Conservation (phyloP, 2,329 filamentous ascomycete species). For the Microascus cirrosus region DNA sequence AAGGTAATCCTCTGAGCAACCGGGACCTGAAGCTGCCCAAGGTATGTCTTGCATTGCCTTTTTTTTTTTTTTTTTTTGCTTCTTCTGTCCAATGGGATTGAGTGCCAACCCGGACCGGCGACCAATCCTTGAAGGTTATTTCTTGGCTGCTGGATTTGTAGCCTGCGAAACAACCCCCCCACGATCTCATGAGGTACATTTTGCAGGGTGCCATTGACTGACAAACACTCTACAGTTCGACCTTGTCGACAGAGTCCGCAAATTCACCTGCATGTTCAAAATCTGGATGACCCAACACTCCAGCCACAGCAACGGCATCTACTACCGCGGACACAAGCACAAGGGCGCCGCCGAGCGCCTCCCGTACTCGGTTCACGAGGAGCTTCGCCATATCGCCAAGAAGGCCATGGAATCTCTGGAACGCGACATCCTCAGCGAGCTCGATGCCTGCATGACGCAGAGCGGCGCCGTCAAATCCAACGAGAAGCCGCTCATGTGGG, state of each 20-base stretch:
- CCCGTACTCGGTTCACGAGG: slow-evolving; percentile 26
- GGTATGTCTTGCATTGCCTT: slow-evolving; percentile 17
- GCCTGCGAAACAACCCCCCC: neutral
- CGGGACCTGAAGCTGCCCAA: slow-evolving; percentile 23
- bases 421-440: slow-evolving; percentile 25
- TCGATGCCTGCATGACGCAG: slow-evolving; percentile 26
- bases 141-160: neutral
- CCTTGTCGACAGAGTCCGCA: slow-evolving; percentile 30
- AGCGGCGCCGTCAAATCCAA: slow-evolving; percentile 22
- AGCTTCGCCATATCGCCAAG: slow-evolving; percentile 26
- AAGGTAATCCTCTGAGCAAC: neutral
- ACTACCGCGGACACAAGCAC: neutral
- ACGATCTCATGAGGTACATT: neutral
- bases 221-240: slow-evolving; percentile 18
- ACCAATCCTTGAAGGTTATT: neutral
- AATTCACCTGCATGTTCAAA: slow-evolving; percentile 36
- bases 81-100: neutral
- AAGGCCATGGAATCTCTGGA: slow-evolving; percentile 23
- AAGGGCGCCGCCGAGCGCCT: slow-evolving; percentile 10
- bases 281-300: slow-evolving; percentile 34
- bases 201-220: neutral
- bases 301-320: slow-evolving; percentile 18
- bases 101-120: neutral
- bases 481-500: slow-evolving; percentile 33
- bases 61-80: neutral